A percentile compares a stretch with the other conserved stretches of the same genome.
Evolutionary conservation across 371 early-diverging fungal species (phyloP).

Genomic region (Rhizopus stolonifer): DNA sequence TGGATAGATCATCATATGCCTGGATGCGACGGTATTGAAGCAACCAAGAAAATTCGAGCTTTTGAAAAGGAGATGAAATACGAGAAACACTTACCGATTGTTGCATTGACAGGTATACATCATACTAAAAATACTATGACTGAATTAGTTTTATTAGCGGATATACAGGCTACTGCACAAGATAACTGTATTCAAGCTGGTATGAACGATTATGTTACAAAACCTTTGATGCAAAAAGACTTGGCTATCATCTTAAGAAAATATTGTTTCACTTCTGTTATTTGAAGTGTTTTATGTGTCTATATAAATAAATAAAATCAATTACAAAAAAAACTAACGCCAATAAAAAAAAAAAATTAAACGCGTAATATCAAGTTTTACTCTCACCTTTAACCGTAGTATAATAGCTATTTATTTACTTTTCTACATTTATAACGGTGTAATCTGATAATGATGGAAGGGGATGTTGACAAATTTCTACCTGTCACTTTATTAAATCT

Average conservation of each 20-base stretch:
- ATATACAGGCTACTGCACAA: slow-evolving; percentile 54
- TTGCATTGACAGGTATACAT: slow-evolving; percentile 42
- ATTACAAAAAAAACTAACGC: too few species aligned
- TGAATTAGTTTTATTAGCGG: slow-evolving; percentile 30
- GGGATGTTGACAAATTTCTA: too few species aligned
- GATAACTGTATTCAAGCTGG: slow-evolving; percentile 54
- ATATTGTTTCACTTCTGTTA: slow-evolving; percentile 18
- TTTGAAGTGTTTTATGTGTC: neutral
- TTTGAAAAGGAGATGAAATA: slow-evolving; percentile 29
- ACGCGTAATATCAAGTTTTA: too few species aligned
- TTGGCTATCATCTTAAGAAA: slow-evolving; percentile 35
- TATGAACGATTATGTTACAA: slow-evolving; percentile 57
- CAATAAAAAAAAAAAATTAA: too few species aligned
- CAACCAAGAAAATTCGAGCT: slow-evolving; percentile 37
- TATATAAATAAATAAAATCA: too few species aligned
- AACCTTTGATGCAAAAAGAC: slow-evolving; percentile 47
- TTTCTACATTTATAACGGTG: too few species aligned
- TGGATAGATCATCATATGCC: slow-evolving; percentile 57
- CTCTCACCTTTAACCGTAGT: too few species aligned
- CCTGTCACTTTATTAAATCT: too few species aligned
- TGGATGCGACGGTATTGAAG: slow-evolving; percentile 45
- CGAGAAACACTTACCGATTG: slow-evolving; percentile 30
- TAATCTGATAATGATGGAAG: too few species aligned
- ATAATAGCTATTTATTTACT: too few species aligned
- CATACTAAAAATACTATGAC: neutral